Conservation (phyloP, 1,284 basidiomycete species). For the Lentinula novae-zelandiae region DNA sequence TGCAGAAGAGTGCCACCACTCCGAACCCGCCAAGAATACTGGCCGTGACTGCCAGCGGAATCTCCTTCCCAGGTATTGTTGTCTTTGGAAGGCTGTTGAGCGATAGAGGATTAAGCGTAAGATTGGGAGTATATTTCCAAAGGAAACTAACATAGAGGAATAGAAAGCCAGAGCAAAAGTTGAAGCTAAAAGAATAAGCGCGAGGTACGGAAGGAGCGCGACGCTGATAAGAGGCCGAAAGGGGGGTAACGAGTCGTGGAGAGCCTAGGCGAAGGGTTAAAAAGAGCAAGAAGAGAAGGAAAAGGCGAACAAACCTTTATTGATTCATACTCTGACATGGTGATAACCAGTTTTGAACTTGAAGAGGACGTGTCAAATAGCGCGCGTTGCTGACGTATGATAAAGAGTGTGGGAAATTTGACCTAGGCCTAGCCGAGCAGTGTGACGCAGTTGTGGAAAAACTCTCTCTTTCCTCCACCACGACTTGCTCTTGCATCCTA, state of each 20-base stretch:
- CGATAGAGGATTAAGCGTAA: neutral
- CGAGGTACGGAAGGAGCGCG: slow-evolving; percentile 65
- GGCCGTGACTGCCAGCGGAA: slow-evolving; percentile 65
- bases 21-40: slow-evolving; percentile 82
- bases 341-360: slow-evolving; percentile 15
- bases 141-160: slow-evolving; percentile 74
- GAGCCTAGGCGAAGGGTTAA: slow-evolving; percentile 25
- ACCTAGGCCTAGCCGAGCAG: neutral
- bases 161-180: slow-evolving; percentile 85
- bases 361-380: slow-evolving; percentile 14
- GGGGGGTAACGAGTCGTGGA: slow-evolving; percentile 42
- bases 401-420: slow-evolving; percentile 22
- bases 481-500: slow-evolving; percentile 1
- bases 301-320: slow-evolving; percentile 25
- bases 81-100: slow-evolving; percentile 52
- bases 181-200: slow-evolving; percentile 64
- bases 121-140: slow-evolving; percentile 36
- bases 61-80: slow-evolving; percentile 64
- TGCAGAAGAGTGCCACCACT: slow-evolving; percentile 84
- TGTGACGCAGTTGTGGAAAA: slow-evolving; percentile 6
- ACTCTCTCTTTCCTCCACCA: slow-evolving; percentile 13
- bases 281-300: slow-evolving; percentile 8
- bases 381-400: slow-evolving; percentile 30
- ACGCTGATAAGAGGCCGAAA: slow-evolving; percentile 71
- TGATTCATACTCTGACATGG: slow-evolving; percentile 33